Base-by-base conservation (phyloP, 2,329 filamentous ascomycete species). In the Aphanocladium album region DNA sequence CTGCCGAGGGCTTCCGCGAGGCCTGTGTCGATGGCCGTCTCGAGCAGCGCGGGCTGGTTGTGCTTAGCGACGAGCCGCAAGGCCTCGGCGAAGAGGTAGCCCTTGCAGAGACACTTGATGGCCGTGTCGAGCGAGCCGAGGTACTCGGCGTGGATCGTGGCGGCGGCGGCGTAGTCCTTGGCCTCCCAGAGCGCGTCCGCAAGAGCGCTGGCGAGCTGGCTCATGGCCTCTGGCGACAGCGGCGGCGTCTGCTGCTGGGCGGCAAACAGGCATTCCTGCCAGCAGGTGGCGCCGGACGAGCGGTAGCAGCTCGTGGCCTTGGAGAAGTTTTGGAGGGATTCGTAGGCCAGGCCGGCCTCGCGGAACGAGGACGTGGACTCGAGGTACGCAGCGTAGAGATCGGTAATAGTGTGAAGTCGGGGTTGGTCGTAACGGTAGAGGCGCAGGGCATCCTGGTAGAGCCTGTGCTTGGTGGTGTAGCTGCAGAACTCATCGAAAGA, bases 291-390 rank as follows among this genome's bases (percentile, higher is more conserved):
- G 43, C 91, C 90, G 1, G 91, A 91, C 1, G 89, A 85, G 63
- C 90, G 87, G 76, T 97, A 99, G 71, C 90, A 90, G 68, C 87
- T 84, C 63, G 89, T 92, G 11, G 95, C 93, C 43, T 88, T 83
- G 21, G 78, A 71, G 69, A 90, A 91, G 71, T 93, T 85, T 14
- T 79, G 77, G 11, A 99, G 86, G 21, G 89, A 96, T 72, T 98
- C 95, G 73, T 96, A 96, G 3, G 92, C 89, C 66, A 97, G 83
- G 7, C 91, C 95, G 19, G 95, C 93, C 72, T 97, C 91, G 67
- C 89, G 88, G 76, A 90, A 90, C 27, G 87, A 83, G 23, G 91
- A 96, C 56, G 83, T 84, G 1, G 83, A 82, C 69, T 89, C 86
- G 25, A 99, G 86, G 67, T 91, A 82, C 62, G 85, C 81, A 53